Evolutionary conservation across 2,329 filamentous ascomycete genomes (phyloP), one percentile per base, ranked within the genome.

Genomic region (Scytalidium lignicola): DNA sequence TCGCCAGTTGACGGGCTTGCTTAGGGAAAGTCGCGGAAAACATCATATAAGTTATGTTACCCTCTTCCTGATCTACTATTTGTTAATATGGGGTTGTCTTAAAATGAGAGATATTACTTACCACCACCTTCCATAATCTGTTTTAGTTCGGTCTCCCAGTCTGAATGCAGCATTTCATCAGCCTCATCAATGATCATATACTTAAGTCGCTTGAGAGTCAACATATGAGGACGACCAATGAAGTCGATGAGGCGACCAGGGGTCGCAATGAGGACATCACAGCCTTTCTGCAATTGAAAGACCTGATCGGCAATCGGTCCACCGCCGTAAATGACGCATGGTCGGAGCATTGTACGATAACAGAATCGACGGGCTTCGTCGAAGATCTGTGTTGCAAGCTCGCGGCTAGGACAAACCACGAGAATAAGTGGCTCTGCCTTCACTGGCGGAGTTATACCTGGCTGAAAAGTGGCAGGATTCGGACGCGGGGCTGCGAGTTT

Each of bases 11-110:
- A 23, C 90, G 88, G 55, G 88, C 82, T 0, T 72, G 73, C 70
- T 87, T 90, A 39, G 91, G 89, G 68, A 99, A 97, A 0, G 93
- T 97, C 1, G 93, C 93, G 0, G 90, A 96, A 67, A 97, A 97
- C 72, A 99, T 86, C 69, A 95, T 76, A 66, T 83, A 85, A 49
- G 76, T 79, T 58, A 84, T 70, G 53, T 79, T 78, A 2, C 78
- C 90, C 49, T 87, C 82, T 53, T 96, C 82, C 57, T 95, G 72
- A 67, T 82, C 76, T 96, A 72, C 74, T 50, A n/a, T 19, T 44
- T 41, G 49, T 64, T 21, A 63, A 47, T 42, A 41, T 41, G 45
- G 18, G 8, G 32, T 18, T 41, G 21, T 22, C 10, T 10, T 47
- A 26, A 29, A n/a, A 44, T n/a, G 39, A 23, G 23, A 32, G 22